phyloP scores from a whole-genome alignment of 176 grass and related monocot species.

The Musa acuminata region DNA sequence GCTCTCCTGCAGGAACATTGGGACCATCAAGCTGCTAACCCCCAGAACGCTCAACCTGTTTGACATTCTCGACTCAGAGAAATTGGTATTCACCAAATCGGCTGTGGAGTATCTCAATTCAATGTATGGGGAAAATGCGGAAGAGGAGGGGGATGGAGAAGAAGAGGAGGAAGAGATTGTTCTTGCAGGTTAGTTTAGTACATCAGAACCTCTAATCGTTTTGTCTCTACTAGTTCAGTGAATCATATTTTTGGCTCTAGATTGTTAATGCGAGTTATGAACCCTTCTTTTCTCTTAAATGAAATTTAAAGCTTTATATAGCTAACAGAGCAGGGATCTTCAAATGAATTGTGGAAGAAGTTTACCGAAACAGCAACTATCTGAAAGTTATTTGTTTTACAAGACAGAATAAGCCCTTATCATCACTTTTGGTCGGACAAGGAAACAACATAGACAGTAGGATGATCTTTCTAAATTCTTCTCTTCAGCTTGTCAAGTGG shows the following conservation, averaged over 20 bases:
- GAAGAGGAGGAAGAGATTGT: conserved; percentile 26
- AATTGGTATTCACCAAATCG: conserved; percentile 63
- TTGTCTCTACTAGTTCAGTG: too few species aligned
- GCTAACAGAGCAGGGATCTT: neutral
- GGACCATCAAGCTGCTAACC: conserved; percentile 86
- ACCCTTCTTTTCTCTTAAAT: neutral
- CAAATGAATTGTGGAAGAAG: neutral
- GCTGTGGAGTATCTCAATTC: conserved; percentile 78
- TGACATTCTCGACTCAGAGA: conserved; percentile 57
- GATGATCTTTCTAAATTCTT: neutral
- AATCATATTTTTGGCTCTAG: too few species aligned
- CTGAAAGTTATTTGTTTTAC: too few species aligned
- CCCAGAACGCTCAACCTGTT: conserved; percentile 91
- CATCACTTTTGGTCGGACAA: neutral
- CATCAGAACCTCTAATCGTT: too few species aligned
- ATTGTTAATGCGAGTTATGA: neutral
- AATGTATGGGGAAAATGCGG: conserved; percentile 43
- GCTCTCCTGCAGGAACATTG: conserved; percentile 82
- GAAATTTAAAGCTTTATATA: neutral
- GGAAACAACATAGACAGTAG: neutral
- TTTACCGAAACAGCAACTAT: neutral
- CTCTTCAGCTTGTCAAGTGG: too few species aligned
- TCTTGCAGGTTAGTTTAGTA: conserved; percentile 1
- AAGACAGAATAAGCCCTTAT: neutral
- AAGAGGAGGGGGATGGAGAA: conserved; percentile 10